Base-by-base conservation (phyloP, 441 rosid species). In the Euphorbia celastroides region DNA sequence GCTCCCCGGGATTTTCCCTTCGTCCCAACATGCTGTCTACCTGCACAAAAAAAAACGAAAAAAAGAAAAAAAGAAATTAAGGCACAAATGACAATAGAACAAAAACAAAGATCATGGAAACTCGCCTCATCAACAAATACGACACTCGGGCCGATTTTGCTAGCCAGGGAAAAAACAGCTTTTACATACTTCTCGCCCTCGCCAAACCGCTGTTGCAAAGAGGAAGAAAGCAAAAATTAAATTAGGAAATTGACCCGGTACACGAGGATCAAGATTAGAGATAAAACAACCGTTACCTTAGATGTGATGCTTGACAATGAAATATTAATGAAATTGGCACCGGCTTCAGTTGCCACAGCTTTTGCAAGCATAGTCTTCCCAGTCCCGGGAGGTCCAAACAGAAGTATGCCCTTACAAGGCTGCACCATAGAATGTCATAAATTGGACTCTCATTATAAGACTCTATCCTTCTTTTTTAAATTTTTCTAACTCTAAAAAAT, bases 331-430 rank as follows among this genome's bases (percentile, higher is more conserved):
- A 92, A 90, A 78, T 88, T 90, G 61, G 98, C 98, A 68, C 97
- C 96, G 68, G 97, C 98, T 81, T 90, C 98, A 5, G 93, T 93
- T 55, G 98, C 98, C 60, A 93, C 92, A 8, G 97, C 97, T 81
- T 90, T 93, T n/a, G 98, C 98, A 42, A 93, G 84, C 96, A 93
- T 90, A 28, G 97, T 93, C 78, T 93, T 93, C 31, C 98, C 97
- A 31, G 98, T 93, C 61, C 98, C 97, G 62, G 98, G 98, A 44
- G 96, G 98, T 74, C 98, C 98, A 80, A 93, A 93, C 67, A 89
- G 72, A 68, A 92, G 85, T 71, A 92, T 90, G 57, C 97, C 97
- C 84, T 88, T 92, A 82, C 95, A 89, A 75, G 96, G 96, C 95
- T 92, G n/a, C n/a, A n/a, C n/a, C n/a, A n/a, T n/a, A n/a, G n/a